Percentiles rank a stretch among this genome's conserved stretches.
Conservation (phyloP, 495 filamentous ascomycete genomes). For the Neurospora sp. region DNA sequence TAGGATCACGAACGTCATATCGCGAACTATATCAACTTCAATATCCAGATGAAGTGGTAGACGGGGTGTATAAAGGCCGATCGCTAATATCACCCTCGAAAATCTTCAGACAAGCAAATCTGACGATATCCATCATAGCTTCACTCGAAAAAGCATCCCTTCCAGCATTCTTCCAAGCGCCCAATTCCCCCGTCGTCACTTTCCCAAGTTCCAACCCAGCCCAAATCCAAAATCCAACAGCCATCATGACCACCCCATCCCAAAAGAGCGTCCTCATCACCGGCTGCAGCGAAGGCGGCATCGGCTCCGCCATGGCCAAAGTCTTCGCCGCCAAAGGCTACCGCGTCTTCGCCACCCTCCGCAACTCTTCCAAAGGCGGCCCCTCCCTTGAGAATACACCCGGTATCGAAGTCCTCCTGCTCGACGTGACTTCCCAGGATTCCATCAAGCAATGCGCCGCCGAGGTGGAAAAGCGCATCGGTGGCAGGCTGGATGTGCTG, state of each 20-base stretch:
- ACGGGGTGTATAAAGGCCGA: neutral
- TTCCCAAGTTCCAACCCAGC: neutral
- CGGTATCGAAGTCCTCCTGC: constrained; percentile 35
- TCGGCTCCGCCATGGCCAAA: constrained; percentile 42
- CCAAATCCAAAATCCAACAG: neutral
- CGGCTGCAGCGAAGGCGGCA: constrained; percentile 41
- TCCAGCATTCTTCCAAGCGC: neutral
- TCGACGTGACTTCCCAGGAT: constrained; percentile 36
- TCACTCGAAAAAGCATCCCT: neutral
- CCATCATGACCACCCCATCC: neutral
- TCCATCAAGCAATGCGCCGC: constrained; percentile 31
- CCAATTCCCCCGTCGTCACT: neutral
- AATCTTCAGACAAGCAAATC: neutral
- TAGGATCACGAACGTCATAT: neutral
- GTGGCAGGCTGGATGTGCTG: constrained; percentile 37
- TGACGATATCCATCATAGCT: neutral
- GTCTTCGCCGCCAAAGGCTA: constrained; percentile 39
- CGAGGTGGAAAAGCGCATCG: constrained; percentile 12
- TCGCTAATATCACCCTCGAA: neutral
- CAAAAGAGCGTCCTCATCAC: constrained; percentile 28
- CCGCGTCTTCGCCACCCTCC: constrained; percentile 48
- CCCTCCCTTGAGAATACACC: constrained; percentile 23
- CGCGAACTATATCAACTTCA: neutral
- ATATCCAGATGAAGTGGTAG: neutral
- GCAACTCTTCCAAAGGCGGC: constrained; percentile 29